Evolutionary conservation across 805 yeast species (phyloP).

Genomic region (Kuraishia capsulata): DNA sequence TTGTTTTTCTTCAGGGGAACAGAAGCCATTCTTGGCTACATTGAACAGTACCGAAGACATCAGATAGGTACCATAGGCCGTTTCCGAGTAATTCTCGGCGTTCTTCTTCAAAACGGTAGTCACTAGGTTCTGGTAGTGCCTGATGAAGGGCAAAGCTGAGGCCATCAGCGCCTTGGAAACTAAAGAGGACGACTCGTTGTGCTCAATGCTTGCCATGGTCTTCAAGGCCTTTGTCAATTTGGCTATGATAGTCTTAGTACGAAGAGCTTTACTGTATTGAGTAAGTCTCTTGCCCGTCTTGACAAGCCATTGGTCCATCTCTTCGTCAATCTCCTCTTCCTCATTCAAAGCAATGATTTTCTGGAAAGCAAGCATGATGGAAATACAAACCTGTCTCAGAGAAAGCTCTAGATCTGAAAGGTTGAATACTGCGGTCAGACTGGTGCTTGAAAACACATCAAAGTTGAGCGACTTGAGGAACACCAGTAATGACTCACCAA

Average conservation of each 20-base stretch:
- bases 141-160: constrained; percentile 54
- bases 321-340: constrained; percentile 26
- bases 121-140: constrained; percentile 47
- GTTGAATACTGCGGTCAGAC: constrained; percentile 10
- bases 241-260: constrained; percentile 14
- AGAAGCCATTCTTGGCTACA: constrained; percentile 77
- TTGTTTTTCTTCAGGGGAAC: constrained; percentile 77
- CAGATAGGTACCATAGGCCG: constrained; percentile 54
- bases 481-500: constrained; percentile 34
- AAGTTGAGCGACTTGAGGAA: constrained; percentile 30
- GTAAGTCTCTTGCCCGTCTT: constrained; percentile 34
- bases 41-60: constrained; percentile 46
- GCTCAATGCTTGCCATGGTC: constrained; percentile 19
- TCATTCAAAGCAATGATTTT: constrained; percentile 31
- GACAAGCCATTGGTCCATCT: constrained; percentile 64
- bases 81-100: constrained; percentile 38
- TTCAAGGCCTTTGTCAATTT: constrained; percentile 26
- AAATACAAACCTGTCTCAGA: constrained; percentile 43
- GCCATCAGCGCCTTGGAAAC: constrained; percentile 38
- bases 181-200: constrained; percentile 25
- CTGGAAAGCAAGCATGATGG: constrained; percentile 64
- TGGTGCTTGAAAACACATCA: constrained; percentile 17
- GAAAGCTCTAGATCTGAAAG: constrained; percentile 32
- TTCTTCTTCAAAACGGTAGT: constrained; percentile 32
- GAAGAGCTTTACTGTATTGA: constrained; percentile 24